Evolutionary conservation across 257 asterid species (phyloP).

Genomic region (Primulina tabacum): DNA sequence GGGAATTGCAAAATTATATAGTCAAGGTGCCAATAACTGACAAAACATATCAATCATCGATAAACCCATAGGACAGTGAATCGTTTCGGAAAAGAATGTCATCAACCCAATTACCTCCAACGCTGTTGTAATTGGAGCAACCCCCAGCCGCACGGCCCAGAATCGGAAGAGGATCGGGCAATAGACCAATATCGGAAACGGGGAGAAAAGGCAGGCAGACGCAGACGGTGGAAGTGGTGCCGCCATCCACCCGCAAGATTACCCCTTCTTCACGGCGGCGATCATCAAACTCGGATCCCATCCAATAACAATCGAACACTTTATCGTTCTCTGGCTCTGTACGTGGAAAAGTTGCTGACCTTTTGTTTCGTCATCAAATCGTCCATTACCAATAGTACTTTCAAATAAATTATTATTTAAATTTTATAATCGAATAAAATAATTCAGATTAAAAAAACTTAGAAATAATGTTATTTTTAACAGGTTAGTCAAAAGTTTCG

Average conservation of each 20-base stretch:
- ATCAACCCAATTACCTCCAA: constrained; percentile 58
- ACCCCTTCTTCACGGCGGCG: constrained; percentile 33
- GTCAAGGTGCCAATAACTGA: not conserved
- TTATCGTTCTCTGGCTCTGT: too few species aligned
- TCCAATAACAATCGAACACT: not conserved
- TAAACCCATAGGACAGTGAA: not conserved
- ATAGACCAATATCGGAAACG: constrained; percentile 36
- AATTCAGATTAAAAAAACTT: too few species aligned
- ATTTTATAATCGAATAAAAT: too few species aligned
- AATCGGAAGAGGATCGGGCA: constrained; percentile 76
- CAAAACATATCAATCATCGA: not conserved
- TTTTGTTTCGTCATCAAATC: too few species aligned
- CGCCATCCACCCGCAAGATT: constrained; percentile 64
- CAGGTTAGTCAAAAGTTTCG: too few species aligned
- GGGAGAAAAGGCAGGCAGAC: constrained; percentile 71
- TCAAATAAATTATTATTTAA: too few species aligned
- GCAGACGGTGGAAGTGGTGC: constrained; percentile 63
- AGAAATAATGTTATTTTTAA: too few species aligned
- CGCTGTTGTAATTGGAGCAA: constrained; percentile 90
- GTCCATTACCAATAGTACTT: too few species aligned
- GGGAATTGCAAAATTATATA: not conserved
- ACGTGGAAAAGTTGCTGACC: too few species aligned
- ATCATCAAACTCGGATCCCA: constrained; percentile 40
- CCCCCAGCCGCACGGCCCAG: constrained; percentile 80
- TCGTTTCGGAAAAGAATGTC: not conserved